phyloP scores from a whole-genome alignment of 306 rosid species.

The Vigna reflexopilosa region DNA sequence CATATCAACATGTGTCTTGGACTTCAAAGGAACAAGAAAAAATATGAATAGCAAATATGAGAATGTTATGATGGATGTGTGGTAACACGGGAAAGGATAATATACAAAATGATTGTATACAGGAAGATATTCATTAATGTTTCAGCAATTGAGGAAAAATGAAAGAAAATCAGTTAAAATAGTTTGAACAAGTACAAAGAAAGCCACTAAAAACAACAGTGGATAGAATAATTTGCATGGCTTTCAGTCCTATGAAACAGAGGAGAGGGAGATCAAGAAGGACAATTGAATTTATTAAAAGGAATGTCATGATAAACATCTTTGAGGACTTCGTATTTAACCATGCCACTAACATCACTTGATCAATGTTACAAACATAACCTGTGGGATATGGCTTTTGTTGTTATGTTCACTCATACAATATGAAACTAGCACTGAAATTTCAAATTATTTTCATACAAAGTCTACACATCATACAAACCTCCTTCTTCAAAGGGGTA shows the following conservation, averaged over 20 bases:
- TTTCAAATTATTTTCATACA: conserved; percentile 7
- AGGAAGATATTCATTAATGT: not conserved
- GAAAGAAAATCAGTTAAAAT: not conserved
- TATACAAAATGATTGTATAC: not conserved
- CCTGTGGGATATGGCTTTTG: not conserved
- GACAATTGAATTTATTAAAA: not conserved
- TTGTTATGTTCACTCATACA: conserved; percentile 16
- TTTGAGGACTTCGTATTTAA: not conserved
- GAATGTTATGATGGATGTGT: not conserved
- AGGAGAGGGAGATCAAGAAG: not conserved
- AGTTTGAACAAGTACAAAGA: not conserved
- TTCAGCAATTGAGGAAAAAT: not conserved
- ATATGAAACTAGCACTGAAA: not conserved
- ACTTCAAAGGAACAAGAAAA: not conserved
- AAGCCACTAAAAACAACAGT: not conserved
- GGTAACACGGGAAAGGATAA: too few species aligned
- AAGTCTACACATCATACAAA: conserved; percentile 16
- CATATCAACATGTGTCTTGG: not conserved
- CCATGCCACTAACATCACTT: not conserved
- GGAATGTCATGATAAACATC: not conserved
- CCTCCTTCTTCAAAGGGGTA: not conserved
- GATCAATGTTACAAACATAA: not conserved
- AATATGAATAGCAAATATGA: not conserved
- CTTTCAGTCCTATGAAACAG: not conserved
- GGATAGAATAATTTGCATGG: not conserved